phyloP scores from a whole-genome alignment of 2,329 filamentous ascomycete genomes.

The Ophiostoma ulmi region DNA sequence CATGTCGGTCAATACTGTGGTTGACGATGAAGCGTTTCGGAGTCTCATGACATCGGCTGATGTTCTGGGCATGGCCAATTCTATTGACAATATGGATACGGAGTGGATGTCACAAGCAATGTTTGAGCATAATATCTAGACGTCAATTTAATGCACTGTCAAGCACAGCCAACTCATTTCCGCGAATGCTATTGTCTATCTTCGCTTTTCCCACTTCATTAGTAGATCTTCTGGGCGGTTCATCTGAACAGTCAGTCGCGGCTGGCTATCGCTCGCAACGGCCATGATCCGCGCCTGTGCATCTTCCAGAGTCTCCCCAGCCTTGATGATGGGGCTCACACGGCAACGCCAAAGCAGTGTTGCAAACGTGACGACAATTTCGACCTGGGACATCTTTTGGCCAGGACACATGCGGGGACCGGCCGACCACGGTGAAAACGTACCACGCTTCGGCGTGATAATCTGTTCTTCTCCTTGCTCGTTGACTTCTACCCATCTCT shows the following conservation, averaged over 20 bases:
- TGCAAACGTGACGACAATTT: conserved; percentile 46
- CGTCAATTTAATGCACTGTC: not conserved
- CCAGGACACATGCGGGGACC: conserved; percentile 49
- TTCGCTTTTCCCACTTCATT: conserved; percentile 23
- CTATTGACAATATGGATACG: conserved; percentile 5
- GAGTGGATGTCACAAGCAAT: conserved; percentile 14
- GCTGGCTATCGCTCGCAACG: conserved; percentile 30
- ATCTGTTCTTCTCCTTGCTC: conserved; percentile 20
- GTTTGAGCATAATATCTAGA: conserved; percentile 10
- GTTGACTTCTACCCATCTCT: conserved; percentile 38
- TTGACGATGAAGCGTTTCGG: conserved; percentile 3
- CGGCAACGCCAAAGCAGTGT: conserved; percentile 35
- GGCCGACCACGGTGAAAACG: conserved; percentile 45
- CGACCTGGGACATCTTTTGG: conserved; percentile 52
- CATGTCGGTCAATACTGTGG: conserved; percentile 7
- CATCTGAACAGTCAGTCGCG: conserved; percentile 34
- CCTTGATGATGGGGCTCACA: conserved; percentile 28
- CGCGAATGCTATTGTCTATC: not conserved
- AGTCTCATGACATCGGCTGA: not conserved
- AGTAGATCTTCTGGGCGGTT: conserved; percentile 28
- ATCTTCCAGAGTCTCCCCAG: conserved; percentile 29
- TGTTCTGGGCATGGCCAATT: conserved; percentile 8
- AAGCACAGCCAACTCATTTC: not conserved
- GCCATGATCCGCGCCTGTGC: conserved; percentile 28
- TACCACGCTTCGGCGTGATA: conserved; percentile 35